Conservation (phyloP, 345 rosid genomes). For the Euclidium syriacum region DNA sequence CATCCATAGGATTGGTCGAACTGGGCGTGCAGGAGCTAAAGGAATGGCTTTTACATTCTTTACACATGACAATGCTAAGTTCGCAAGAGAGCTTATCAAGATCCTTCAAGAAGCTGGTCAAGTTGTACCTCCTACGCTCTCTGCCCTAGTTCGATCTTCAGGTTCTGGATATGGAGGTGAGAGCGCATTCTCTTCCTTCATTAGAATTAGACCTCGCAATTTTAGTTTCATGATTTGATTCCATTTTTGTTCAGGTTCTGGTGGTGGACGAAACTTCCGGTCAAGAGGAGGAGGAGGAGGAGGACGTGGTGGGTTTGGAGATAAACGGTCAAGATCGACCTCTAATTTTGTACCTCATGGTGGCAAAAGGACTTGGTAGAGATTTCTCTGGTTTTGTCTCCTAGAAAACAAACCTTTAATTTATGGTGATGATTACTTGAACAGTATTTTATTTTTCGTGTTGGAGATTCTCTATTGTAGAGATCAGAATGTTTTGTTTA, state of each 20-base stretch:
- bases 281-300: constrained; percentile 87
- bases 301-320: constrained; percentile 70
- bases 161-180: constrained; percentile 55
- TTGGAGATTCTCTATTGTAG: constrained; percentile 11
- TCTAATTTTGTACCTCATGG: constrained; percentile 74
- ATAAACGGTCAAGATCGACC: constrained; percentile 58
- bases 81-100: constrained; percentile 80
- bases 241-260: constrained; percentile 37
- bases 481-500: constrained; percentile 8
- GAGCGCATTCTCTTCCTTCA: background rate
- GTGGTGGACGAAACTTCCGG: constrained; percentile 56
- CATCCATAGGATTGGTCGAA: constrained; percentile 93
- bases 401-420: background rate
- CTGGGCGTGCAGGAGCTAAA: constrained; percentile 97
- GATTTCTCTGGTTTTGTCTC: constrained; percentile 1
- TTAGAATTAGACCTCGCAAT: background rate
- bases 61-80: constrained; percentile 76
- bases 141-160: constrained; percentile 51
- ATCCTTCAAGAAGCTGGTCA: constrained; percentile 90
- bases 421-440: background rate
- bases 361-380: constrained; percentile 57
- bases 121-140: constrained; percentile 60
- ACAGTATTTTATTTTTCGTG: constrained; percentile 11
- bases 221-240: background rate
- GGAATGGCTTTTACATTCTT: constrained; percentile 88